phyloP scores from a whole-genome alignment of 2,329 filamentous ascomycete species.

The Penicillium thymicola region DNA sequence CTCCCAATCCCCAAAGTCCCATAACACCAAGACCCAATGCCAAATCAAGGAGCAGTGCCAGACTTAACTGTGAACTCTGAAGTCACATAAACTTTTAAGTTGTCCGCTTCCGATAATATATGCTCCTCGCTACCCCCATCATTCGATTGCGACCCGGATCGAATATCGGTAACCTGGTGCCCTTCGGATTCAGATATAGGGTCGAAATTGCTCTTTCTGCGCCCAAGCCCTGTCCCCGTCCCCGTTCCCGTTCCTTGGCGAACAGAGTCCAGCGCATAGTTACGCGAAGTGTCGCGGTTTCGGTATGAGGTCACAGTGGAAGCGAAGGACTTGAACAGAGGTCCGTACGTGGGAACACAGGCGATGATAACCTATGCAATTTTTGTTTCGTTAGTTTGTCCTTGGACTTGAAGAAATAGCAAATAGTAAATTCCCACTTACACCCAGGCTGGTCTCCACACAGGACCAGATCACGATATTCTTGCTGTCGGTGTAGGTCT shows the following conservation, averaged over 20 bases:
- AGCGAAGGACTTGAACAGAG: slow-evolving; percentile 34
- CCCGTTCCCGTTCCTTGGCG: background rate
- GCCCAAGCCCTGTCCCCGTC: background rate
- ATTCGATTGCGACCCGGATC: background rate
- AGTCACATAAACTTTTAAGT: background rate
- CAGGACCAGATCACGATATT: slow-evolving; percentile 46
- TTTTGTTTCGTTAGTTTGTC: background rate
- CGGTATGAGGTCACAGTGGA: slow-evolving; percentile 19
- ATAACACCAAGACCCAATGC: background rate
- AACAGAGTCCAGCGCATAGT: slow-evolving; percentile 4
- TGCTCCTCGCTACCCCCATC: background rate
- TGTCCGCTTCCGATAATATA: background rate
- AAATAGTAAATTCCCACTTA: background rate
- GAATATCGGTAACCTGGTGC: background rate
- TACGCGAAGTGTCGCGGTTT: background rate
- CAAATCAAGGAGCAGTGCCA: background rate
- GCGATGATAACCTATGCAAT: slow-evolving; percentile 36
- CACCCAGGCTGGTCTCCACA: slow-evolving; percentile 47
- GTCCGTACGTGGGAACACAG: slow-evolving; percentile 45
- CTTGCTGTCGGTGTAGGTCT: slow-evolving; percentile 47
- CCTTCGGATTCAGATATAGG: background rate
- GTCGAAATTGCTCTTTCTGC: background rate
- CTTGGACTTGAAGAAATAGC: background rate
- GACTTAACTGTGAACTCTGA: background rate
- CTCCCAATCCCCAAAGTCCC: background rate